Evolutionary conservation across 2,329 filamentous ascomycete genomes (phyloP).

Genomic region (Xylaria sp.): DNA sequence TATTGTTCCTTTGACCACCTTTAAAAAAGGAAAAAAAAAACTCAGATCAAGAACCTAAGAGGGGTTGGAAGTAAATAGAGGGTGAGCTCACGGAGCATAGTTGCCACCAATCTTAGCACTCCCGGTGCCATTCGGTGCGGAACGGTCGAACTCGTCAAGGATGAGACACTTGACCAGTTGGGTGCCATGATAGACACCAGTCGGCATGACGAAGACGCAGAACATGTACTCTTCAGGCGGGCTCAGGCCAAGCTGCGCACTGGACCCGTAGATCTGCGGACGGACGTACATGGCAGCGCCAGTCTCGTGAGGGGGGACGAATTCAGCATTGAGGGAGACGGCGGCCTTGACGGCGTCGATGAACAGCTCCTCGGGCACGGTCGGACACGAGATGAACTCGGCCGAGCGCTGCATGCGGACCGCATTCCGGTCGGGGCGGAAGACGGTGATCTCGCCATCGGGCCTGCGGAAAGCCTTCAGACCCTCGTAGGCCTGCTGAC

Average conservation of each 20-base stretch:
- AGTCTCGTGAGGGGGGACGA: conserved; percentile 87
- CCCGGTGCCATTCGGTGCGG: conserved; percentile 90
- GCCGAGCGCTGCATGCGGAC: conserved; percentile 85
- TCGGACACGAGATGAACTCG: conserved; percentile 83
- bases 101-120: conserved; percentile 96
- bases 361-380: conserved; percentile 81
- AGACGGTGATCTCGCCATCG: conserved; percentile 79
- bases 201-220: conserved; percentile 88
- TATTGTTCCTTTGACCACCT: neutral
- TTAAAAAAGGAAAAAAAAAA: neutral
- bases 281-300: conserved; percentile 94
- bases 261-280: conserved; percentile 86
- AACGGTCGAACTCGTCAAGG: conserved; percentile 91
- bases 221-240: conserved; percentile 95
- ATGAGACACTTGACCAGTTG: conserved; percentile 89
- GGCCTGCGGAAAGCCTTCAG: conserved; percentile 93
- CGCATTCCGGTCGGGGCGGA: conserved; percentile 88
- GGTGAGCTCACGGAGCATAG: conserved; percentile 76
- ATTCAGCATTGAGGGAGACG: conserved; percentile 88
- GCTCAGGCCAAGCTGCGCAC: conserved; percentile 84
- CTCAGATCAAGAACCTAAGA: too few species aligned
- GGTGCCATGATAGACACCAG: conserved; percentile 91
- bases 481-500: conserved; percentile 98
- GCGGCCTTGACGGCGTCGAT: conserved; percentile 79
- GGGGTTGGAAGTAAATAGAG: neutral